A percentile compares a stretch with the other conserved stretches of the same genome.
These are phyloP conservation scores for Neoscytalidium dimidiatum DNA, from an alignment of 2,329 filamentous ascomycete species.

Conservation along the genomic window DNA sequence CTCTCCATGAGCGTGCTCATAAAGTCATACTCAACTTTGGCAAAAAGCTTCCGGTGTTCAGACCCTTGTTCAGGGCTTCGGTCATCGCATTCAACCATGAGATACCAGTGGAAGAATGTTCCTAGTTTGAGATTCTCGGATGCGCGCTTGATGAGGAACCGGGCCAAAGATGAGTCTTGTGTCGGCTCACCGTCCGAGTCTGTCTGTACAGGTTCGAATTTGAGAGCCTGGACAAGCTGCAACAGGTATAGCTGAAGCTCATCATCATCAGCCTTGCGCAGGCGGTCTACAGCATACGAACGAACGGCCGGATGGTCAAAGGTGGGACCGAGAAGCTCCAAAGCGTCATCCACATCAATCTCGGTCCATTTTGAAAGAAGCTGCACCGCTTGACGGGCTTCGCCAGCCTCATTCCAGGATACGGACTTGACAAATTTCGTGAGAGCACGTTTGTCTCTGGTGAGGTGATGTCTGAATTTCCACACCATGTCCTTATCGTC, in stretches of 20 bases:
- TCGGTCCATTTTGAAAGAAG: conserved; percentile 92
- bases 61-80: conserved; percentile 71
- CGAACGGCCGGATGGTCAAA: conserved; percentile 88
- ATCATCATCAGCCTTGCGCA: conserved; percentile 89
- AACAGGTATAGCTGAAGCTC: conserved; percentile 89
- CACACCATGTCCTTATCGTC: conserved; percentile 96
- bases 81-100: conserved; percentile 97
- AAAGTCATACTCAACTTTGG: conserved; percentile 93
- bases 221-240: conserved; percentile 92
- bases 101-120: conserved; percentile 96
- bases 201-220: conserved; percentile 70
- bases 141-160: conserved; percentile 85
- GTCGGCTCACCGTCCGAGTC: conserved; percentile 59
- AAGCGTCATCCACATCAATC: conserved; percentile 93
- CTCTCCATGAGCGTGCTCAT: conserved; percentile 81
- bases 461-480: conserved; percentile 95
- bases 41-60: conserved; percentile 81
- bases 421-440: conserved; percentile 99
- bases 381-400: conserved; percentile 86
- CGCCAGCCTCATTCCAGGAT: conserved; percentile 83
- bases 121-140: conserved; percentile 86
- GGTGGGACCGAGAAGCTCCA: conserved; percentile 88
- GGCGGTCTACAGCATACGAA: conserved; percentile 87
- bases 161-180: conserved; percentile 80
- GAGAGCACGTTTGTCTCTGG: conserved; percentile 79